A percentile compares a stretch with the other conserved stretches of the same genome.
Conservation (phyloP, 192 early-diverging fungal genomes). For the Dispira simplex region DNA sequence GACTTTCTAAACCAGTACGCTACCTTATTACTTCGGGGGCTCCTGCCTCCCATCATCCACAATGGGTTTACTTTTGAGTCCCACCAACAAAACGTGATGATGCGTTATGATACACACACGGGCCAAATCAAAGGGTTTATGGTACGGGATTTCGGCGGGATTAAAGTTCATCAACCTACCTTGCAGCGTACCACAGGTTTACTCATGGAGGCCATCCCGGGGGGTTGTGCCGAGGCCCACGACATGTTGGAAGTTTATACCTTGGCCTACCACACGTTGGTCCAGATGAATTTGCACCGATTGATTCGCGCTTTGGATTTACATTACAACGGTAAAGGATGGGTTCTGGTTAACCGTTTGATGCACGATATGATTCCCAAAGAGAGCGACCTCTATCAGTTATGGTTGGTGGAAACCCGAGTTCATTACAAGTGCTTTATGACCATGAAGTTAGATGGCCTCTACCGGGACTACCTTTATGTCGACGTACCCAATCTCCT, state of each 20-base stretch:
- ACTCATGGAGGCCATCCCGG: slow-evolving; percentile 33
- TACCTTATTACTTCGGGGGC: slow-evolving; percentile 31
- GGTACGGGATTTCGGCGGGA: slow-evolving; percentile 51
- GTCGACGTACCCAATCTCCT: slow-evolving; percentile 25
- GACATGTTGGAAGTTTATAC: slow-evolving; percentile 30
- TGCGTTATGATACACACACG: slow-evolving; percentile 30
- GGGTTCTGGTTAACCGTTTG: slow-evolving; percentile 34
- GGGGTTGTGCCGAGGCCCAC: slow-evolving; percentile 34
- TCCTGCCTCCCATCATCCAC: slow-evolving; percentile 36
- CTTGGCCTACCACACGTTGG: slow-evolving; percentile 42
- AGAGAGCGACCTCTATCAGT: slow-evolving; percentile 23
- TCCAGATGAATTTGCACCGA: slow-evolving; percentile 40
- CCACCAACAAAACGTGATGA: slow-evolving; percentile 43
- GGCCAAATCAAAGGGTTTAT: slow-evolving; percentile 38
- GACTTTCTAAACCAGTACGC: slow-evolving; percentile 31
- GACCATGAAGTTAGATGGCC: slow-evolving; percentile 46
- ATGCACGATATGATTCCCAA: slow-evolving; percentile 28
- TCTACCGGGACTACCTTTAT: slow-evolving; percentile 43
- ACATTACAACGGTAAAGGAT: slow-evolving; percentile 38
- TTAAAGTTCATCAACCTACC: slow-evolving; percentile 39
- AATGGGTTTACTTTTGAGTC: slow-evolving; percentile 53
- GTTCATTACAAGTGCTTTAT: slow-evolving; percentile 44
- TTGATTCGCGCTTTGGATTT: slow-evolving; percentile 33
- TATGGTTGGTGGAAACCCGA: slow-evolving; percentile 25
- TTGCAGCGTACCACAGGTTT: slow-evolving; percentile 25